Evolutionary conservation across 495 filamentous ascomycete genomes (phyloP), one percentile per base, ranked within the genome.

Genomic region (Tuber calosporum): DNA sequence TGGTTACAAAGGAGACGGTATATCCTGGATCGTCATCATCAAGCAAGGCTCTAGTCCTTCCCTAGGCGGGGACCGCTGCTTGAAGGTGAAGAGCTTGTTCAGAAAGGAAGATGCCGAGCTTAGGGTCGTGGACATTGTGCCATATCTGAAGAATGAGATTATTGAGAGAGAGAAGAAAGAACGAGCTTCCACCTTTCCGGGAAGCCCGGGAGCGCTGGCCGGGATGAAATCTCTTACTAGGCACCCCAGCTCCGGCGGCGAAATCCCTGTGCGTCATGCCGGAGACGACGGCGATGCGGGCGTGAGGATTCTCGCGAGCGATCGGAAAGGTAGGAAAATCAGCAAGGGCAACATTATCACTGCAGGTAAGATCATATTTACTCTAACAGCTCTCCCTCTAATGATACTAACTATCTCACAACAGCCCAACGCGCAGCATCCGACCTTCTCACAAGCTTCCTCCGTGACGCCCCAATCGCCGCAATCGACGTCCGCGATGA

Each of bases 401-500:
- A 30, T 62, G 17, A 30, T 62, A 17, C 30, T 62, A 62, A 62
- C 26, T 19, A 62, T 30, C 53, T 62, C 53, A 34, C 48, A 34
- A 62, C 30, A 68, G 92, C 92, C 45, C 87, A 93, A 74, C 79
- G 85, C 40, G 86, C 86, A 69, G 88, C 90, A 5, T 86, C 87
- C 11, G 86, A 88, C 79, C 84, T 91, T 68, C 84, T 91, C 66
- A 87, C 90, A 75, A 84, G 86, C 22, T 91, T 91, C 69, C 82
- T 90, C 15, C 87, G 89, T 73, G 69, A 41, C 36, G 91, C 90
- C 19, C 93, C 93, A 1, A 90, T 97, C 78, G 88, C 89, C 13
- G 95, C 94, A 26, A 90, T 99, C 69, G 95, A 99, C 82, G 92
- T 90, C 1, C 89, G 90, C 66, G 94, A 97, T 84, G 88, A 90